Evolutionary conservation across 176 grass and related monocot species (phyloP).

Genomic region (Triticum dicoccoides): DNA sequence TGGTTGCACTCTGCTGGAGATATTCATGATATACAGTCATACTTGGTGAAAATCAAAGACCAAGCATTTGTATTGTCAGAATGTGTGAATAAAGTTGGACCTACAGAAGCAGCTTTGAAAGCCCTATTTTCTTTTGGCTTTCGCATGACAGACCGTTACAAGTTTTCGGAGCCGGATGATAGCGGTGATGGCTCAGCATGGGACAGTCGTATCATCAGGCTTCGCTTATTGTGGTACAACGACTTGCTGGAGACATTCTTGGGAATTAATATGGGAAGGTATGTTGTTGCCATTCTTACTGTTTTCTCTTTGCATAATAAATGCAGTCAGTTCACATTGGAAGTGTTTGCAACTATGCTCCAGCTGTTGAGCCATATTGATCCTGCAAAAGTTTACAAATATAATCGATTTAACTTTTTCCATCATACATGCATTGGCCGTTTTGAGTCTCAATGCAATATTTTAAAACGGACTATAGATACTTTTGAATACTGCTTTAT

Average conservation of each 20-base stretch:
- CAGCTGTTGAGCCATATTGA: conserved; percentile 11
- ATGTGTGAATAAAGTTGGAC: conserved; percentile 76
- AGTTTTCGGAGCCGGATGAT: conserved; percentile 53
- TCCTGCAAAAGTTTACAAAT: conserved; percentile 13
- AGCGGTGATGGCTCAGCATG: conserved; percentile 46
- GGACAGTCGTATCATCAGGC: conserved; percentile 68
- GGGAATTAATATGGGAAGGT: conserved; percentile 99
- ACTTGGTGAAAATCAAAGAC: conserved; percentile 81
- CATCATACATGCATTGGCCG: neutral
- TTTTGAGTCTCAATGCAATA: conserved; percentile 5
- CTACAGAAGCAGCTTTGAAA: conserved; percentile 63
- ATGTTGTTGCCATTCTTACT: conserved; percentile 26
- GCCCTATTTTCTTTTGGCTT: conserved; percentile 89
- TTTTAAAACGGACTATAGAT: neutral
- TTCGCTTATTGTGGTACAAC: conserved; percentile 66
- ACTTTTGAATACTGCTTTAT: conserved; percentile 13
- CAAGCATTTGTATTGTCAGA: conserved; percentile 81
- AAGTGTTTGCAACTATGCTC: conserved; percentile 25
- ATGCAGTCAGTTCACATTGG: neutral
- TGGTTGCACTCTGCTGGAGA: conserved; percentile 61
- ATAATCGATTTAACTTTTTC: conserved; percentile 12
- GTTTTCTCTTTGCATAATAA: conserved; percentile 27
- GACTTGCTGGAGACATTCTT: conserved; percentile 92
- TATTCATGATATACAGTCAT: conserved; percentile 65
- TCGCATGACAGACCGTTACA: conserved; percentile 63